phyloP scores from a whole-genome alignment of 179 eudicot species.

The Nepenthes alata region DNA sequence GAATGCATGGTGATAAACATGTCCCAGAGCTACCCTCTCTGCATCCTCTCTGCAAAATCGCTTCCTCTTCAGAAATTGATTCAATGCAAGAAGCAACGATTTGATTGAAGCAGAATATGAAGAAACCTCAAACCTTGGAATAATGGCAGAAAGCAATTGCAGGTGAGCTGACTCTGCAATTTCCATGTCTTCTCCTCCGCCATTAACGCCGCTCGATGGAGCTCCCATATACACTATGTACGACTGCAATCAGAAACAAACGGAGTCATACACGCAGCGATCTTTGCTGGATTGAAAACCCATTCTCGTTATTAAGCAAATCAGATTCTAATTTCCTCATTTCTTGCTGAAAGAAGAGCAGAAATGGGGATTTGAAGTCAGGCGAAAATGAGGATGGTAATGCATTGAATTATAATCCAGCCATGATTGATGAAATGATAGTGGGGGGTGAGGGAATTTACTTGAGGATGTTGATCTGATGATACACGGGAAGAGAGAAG shows the following conservation, averaged over 20 bases:
- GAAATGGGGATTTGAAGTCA: too few relatives aligned
- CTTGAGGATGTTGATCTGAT: background rate
- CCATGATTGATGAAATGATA: background rate
- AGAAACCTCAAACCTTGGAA: constrained; percentile 17
- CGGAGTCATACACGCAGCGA: background rate
- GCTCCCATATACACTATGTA: constrained; percentile 34
- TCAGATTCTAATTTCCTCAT: too few relatives aligned
- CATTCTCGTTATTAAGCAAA: too few relatives aligned
- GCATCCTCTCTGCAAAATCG: constrained; percentile 19
- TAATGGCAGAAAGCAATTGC: constrained; percentile 23
- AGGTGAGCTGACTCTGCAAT: constrained; percentile 24
- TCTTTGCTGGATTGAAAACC: background rate
- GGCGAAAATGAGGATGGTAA: background rate
- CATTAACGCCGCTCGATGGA: constrained; percentile 4
- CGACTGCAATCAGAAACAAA: constrained; percentile 12
- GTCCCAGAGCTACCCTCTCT: constrained; percentile 26
- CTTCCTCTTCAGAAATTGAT: background rate
- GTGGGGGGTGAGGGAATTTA: background rate
- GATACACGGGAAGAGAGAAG: background rate
- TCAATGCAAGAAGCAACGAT: background rate
- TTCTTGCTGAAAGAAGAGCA: too few relatives aligned
- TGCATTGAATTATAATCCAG: background rate
- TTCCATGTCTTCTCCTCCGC: constrained; percentile 13
- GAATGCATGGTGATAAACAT: constrained; percentile 32
- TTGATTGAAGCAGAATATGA: background rate